Conservation (phyloP, 345 rosid genomes). For the Brassica juncea region DNA sequence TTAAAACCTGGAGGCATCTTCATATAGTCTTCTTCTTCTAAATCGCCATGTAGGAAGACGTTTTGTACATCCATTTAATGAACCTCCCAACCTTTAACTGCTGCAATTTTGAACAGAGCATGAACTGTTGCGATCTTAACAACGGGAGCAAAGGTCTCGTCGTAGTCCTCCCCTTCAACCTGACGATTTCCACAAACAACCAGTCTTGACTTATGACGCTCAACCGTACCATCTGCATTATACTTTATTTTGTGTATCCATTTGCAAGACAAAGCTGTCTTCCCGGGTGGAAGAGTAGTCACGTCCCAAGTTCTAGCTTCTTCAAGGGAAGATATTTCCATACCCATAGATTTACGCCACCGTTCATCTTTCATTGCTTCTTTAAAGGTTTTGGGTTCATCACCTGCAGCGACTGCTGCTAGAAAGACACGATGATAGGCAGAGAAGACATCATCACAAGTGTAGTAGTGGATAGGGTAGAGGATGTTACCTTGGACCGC, state of each 20-base stretch:
- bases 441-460: background rate
- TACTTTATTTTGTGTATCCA: background rate
- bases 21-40: no score
- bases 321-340: background rate
- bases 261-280: background rate
- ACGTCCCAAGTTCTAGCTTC: background rate
- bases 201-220: background rate
- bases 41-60: no score
- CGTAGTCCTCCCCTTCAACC: no score
- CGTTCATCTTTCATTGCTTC: background rate
- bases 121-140: no score
- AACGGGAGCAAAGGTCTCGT: no score
- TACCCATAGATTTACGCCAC: background rate
- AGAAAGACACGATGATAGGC: background rate
- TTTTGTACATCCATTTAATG: no score
- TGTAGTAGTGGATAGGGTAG: background rate
- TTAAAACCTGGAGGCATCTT: no score
- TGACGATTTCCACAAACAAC: no score
- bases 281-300: background rate
- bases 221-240: background rate
- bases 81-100: no score
- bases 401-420: background rate
- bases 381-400: background rate
- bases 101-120: no score
- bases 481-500: background rate